These are phyloP conservation scores for Cornus controversa DNA, from an alignment of 148 eudicot genomes.

Conservation along the genomic window DNA sequence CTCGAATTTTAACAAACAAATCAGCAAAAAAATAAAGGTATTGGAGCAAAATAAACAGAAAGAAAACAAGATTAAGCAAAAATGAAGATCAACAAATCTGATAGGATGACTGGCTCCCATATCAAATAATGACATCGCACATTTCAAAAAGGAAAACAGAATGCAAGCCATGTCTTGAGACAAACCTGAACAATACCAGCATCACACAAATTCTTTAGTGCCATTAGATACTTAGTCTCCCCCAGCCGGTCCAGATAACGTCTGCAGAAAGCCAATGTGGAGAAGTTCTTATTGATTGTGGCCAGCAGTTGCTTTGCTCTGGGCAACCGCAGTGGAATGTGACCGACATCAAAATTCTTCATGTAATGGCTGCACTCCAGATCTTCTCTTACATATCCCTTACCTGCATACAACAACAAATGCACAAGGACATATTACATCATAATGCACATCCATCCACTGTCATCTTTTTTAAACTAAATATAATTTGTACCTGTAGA, in stretches of 20 bases:
- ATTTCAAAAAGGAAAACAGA: neutral
- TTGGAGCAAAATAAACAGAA: too few species aligned
- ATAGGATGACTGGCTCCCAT: too few species aligned
- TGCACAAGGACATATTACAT: neutral
- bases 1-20: too few species aligned
- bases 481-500: slow-evolving; percentile 66
- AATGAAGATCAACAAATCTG: too few species aligned
- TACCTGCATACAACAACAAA: slow-evolving; percentile 49
- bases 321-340: slow-evolving; percentile 83
- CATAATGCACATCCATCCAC: neutral
- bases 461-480: neutral
- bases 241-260: slow-evolving; percentile 95
- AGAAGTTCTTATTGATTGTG: slow-evolving; percentile 89
- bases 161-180: neutral
- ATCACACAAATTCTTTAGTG: slow-evolving; percentile 92
- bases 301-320: slow-evolving; percentile 95
- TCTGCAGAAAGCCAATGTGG: slow-evolving; percentile 94
- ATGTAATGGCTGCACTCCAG: slow-evolving; percentile 99
- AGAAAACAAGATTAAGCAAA: too few species aligned
- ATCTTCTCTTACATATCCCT: slow-evolving; percentile 97
- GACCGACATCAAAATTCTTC: slow-evolving; percentile 95
- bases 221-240: slow-evolving; percentile 96
- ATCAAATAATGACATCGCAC: neutral
- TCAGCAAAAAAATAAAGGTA: too few species aligned
- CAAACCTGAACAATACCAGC: slow-evolving; percentile 94